phyloP scores from a whole-genome alignment of 176 grass and related monocot genomes.

The Carex cristatella region DNA sequence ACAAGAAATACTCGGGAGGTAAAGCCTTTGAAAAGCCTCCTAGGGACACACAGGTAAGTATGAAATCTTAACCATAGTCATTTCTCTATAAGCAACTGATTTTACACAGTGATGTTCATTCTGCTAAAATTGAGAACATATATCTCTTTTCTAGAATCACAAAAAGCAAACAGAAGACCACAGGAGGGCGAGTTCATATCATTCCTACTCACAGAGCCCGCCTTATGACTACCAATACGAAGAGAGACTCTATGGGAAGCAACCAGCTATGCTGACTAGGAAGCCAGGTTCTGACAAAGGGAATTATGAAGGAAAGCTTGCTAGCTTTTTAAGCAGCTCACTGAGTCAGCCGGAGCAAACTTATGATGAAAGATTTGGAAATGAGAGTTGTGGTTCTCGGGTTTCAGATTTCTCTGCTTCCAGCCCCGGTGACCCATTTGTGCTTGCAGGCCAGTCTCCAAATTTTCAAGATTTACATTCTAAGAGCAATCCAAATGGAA shows the following conservation, averaged over 20 bases:
- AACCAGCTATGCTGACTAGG: slow-evolving; percentile 52
- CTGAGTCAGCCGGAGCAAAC: slow-evolving; percentile 46
- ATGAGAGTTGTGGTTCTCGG: slow-evolving; percentile 39
- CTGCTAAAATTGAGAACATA: background rate
- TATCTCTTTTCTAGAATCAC: slow-evolving; percentile 40
- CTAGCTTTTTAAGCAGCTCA: slow-evolving; percentile 49
- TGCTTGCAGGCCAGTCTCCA: slow-evolving; percentile 38
- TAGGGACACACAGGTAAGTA: slow-evolving; percentile 66
- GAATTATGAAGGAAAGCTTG: slow-evolving; percentile 54
- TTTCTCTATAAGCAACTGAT: background rate
- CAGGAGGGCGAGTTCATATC: slow-evolving; percentile 69
- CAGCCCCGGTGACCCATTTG: slow-evolving; percentile 35
- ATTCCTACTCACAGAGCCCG: slow-evolving; percentile 88
- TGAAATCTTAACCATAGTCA: background rate
- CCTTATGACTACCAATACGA: slow-evolving; percentile 83
- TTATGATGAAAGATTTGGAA: slow-evolving; percentile 45
- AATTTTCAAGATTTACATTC: slow-evolving; percentile 38
- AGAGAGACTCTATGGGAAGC: slow-evolving; percentile 60
- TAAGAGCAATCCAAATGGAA: slow-evolving; percentile 26
- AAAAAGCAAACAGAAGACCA: slow-evolving; percentile 68
- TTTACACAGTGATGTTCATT: background rate
- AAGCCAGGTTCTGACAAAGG: slow-evolving; percentile 83
- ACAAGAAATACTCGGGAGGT: slow-evolving; percentile 48
- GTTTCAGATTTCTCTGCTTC: slow-evolving; percentile 56
- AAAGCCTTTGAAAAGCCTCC: slow-evolving; percentile 74